A percentile compares a stretch with the other conserved stretches of the same genome.
Evolutionary conservation across 192 early-diverging fungal genomes (phyloP).

Genomic region (Umbelopsis sp.): DNA sequence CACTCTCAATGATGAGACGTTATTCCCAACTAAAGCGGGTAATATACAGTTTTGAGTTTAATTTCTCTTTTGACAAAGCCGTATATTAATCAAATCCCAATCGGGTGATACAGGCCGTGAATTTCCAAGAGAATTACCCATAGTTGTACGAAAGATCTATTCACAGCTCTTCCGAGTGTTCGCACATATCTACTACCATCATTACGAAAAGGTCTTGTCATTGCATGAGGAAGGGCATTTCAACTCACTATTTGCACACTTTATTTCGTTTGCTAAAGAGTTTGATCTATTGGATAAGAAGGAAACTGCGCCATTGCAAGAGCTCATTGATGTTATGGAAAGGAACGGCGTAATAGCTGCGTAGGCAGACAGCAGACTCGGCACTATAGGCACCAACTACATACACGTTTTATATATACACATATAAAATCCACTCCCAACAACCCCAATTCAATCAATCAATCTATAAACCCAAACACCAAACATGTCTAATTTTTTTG

Average conservation of each 20-base stretch:
- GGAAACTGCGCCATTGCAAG: conserved; percentile 80
- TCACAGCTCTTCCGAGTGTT: conserved; percentile 88
- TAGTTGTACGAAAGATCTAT: conserved; percentile 72
- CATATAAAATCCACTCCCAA: neutral
- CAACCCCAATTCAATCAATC: no score
- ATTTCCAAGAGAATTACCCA: conserved; percentile 81
- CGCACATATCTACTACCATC: conserved; percentile 91
- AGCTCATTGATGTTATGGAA: conserved; percentile 63
- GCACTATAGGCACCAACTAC: neutral
- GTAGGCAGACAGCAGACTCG: neutral
- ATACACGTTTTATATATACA: neutral
- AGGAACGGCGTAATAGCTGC: conserved; percentile 33
- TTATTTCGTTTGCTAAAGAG: conserved; percentile 88
- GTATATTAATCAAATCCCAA: neutral
- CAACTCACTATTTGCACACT: conserved; percentile 96
- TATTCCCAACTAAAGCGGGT: conserved; percentile 94
- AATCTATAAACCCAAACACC: no score
- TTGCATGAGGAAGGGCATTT: conserved; percentile 86
- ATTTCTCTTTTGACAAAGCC: neutral
- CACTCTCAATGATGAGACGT: conserved; percentile 82
- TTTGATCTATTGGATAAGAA: conserved; percentile 94
- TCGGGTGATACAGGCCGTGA: conserved; percentile 61
- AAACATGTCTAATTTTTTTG: no score
- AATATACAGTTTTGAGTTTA: conserved; percentile 15
- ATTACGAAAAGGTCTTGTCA: conserved; percentile 86